Evolutionary conservation across 2,329 filamentous ascomycete species (phyloP).

Genomic region (Aspergillus ustus): DNA sequence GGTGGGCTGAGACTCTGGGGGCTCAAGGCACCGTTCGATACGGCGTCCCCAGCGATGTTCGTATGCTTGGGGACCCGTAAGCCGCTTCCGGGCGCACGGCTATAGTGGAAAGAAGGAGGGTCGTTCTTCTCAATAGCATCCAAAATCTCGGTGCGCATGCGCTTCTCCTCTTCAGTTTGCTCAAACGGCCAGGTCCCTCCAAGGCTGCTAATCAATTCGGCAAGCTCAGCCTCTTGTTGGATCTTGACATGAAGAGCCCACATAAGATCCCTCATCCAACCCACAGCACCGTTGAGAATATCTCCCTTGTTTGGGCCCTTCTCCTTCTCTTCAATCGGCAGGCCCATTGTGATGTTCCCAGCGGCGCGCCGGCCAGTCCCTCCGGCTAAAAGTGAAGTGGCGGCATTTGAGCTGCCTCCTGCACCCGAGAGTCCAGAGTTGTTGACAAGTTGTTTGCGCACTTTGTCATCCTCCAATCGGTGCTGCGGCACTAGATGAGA

Average conservation of each 20-base stretch:
- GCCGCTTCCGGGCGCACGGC: slow-evolving; percentile 79
- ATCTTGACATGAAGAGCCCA: slow-evolving; percentile 92
- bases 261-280: slow-evolving; percentile 97
- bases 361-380: slow-evolving; percentile 80
- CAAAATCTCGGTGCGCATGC: slow-evolving; percentile 92
- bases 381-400: slow-evolving; percentile 85
- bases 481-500: slow-evolving; percentile 91
- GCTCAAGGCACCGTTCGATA: slow-evolving; percentile 57
- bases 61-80: slow-evolving; percentile 92
- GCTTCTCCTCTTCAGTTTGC: slow-evolving; percentile 86
- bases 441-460: slow-evolving; percentile 91
- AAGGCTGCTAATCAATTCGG: slow-evolving; percentile 72
- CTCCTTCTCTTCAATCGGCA: slow-evolving; percentile 95
- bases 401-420: slow-evolving; percentile 59
- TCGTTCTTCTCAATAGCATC: slow-evolving; percentile 85
- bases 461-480: slow-evolving; percentile 93
- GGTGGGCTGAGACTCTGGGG: slow-evolving; percentile 70
- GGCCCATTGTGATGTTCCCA: slow-evolving; percentile 86
- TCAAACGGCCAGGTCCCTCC: slow-evolving; percentile 80
- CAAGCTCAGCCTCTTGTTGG: slow-evolving; percentile 84
- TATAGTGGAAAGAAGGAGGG: slow-evolving; percentile 76
- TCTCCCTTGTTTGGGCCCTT: slow-evolving; percentile 99
- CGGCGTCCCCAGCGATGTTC: slow-evolving; percentile 80
- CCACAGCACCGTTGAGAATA: slow-evolving; percentile 94
- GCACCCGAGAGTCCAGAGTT: slow-evolving; percentile 88